Evolutionary conservation across 306 rosid genomes (phyloP).

Genomic region (Vigna trinervia): DNA sequence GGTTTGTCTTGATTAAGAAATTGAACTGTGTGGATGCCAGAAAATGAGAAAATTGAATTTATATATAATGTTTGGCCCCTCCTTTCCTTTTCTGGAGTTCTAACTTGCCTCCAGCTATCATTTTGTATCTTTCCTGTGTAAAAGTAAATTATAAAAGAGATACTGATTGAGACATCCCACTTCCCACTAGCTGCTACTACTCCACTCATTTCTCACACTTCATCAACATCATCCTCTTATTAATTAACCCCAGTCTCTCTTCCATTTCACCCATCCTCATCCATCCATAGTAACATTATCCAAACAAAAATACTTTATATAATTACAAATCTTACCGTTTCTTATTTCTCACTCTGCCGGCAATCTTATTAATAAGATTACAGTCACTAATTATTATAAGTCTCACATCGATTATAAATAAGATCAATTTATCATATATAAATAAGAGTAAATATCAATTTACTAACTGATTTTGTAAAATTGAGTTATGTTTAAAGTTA

Average conservation of each 20-base stretch:
- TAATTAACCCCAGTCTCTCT: conserved; percentile 38
- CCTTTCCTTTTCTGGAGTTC: conserved; percentile 48
- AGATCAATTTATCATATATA: too few relatives aligned
- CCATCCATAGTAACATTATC: not conserved
- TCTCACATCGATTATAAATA: too few relatives aligned
- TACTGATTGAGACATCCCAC: conserved; percentile 41
- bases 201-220: conserved; percentile 41
- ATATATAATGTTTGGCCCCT: conserved; percentile 12
- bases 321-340: too few relatives aligned
- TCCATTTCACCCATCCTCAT: conserved; percentile 31
- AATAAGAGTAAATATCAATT: accelerated
- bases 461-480: too few relatives aligned
- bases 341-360: too few relatives aligned
- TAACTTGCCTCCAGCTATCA: conserved; percentile 64
- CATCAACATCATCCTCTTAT: not conserved
- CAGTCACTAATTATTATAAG: too few relatives aligned
- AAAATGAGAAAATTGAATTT: conserved; percentile 18
- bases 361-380: too few relatives aligned
- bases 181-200: conserved; percentile 47
- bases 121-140: conserved; percentile 43
- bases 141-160: conserved; percentile 42
- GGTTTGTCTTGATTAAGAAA: conserved; percentile 37
- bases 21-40: conserved; percentile 33
- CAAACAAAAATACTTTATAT: too few relatives aligned
- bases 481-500: too few relatives aligned